A percentile compares a stretch with the other conserved stretches of the same genome.
Conservation (phyloP, 148 eudicot genomes). For the Bassia scoparia region DNA sequence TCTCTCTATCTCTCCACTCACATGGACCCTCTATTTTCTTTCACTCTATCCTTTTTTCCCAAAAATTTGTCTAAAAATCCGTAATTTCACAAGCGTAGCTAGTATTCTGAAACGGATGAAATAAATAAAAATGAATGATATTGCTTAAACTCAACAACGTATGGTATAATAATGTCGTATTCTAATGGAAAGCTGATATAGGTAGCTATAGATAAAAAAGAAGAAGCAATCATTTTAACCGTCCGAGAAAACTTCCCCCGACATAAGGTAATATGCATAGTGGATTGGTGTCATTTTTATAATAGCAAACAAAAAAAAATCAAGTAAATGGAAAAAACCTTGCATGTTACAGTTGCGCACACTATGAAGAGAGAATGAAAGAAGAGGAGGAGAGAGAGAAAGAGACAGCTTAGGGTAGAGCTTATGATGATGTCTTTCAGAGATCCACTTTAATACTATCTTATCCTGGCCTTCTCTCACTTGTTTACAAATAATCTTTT, state of each 20-base stretch:
- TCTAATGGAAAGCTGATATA: too few relatives aligned
- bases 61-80: too few relatives aligned
- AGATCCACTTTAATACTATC: constrained; percentile 9
- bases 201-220: too few relatives aligned
- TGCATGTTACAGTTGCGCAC: constrained; percentile 4
- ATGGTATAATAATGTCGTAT: too few relatives aligned
- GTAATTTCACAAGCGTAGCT: too few relatives aligned
- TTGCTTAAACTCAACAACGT: too few relatives aligned
- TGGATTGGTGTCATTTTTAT: background rate
- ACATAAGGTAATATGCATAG: background rate
- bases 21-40: too few relatives aligned
- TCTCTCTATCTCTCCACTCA: too few relatives aligned
- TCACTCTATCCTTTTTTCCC: too few relatives aligned
- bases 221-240: too few relatives aligned
- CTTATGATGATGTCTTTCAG: constrained; percentile 17
- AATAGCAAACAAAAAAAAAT: background rate
- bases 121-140: too few relatives aligned
- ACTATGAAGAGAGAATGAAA: background rate
- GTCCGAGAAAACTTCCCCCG: background rate
- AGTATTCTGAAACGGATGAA: too few relatives aligned
- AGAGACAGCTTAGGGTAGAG: constrained; percentile 15
- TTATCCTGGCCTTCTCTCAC: constrained; percentile 4
- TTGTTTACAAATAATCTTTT: background rate
- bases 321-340: background rate
- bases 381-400: background rate